Percentiles rank a stretch among this genome's conserved stretches.
Conservation (phyloP, 768 basidiomycete species). For the Tylopilus rubrobrunneus region DNA sequence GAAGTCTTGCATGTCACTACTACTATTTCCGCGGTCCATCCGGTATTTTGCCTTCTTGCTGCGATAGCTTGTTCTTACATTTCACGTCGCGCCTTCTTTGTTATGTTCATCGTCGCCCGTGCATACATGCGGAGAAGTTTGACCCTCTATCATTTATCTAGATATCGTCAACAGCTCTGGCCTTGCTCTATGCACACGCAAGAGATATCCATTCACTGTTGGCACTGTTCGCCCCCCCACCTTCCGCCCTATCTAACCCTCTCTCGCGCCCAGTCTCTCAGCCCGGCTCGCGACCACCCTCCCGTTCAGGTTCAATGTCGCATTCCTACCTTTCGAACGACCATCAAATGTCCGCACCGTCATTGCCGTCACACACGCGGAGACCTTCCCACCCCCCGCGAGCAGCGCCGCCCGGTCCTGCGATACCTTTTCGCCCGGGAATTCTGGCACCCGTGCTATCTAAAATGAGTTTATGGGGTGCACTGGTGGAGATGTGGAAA, state of each 20-base stretch:
- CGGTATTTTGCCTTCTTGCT: slow-evolving; percentile 35
- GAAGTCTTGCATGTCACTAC: slow-evolving; percentile 23
- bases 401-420: background rate
- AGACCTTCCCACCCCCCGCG: slow-evolving; percentile 11
- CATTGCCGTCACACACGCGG: slow-evolving; percentile 8
- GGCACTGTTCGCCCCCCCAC: slow-evolving; percentile 14
- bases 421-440: slow-evolving; percentile 9
- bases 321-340: slow-evolving; percentile 5
- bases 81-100: too few relatives aligned
- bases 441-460: slow-evolving; percentile 20
- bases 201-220: slow-evolving; percentile 22
- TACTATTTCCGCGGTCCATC: slow-evolving; percentile 33
- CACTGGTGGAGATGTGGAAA: slow-evolving; percentile 29
- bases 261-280: slow-evolving; percentile 20
- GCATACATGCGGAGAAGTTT: slow-evolving; percentile 14
- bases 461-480: slow-evolving; percentile 19
- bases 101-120: background rate
- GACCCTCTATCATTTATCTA: slow-evolving; percentile 6
- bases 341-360: slow-evolving; percentile 1
- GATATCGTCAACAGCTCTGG: slow-evolving; percentile 29
- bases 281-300: slow-evolving; percentile 21
- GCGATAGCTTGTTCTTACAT: background rate
- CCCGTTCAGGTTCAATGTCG: slow-evolving; percentile 18
- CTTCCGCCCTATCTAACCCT: slow-evolving; percentile 1
- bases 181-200: slow-evolving; percentile 25